Base-by-base conservation (phyloP, 768 basidiomycete species). In the Postia placenta region DNA sequence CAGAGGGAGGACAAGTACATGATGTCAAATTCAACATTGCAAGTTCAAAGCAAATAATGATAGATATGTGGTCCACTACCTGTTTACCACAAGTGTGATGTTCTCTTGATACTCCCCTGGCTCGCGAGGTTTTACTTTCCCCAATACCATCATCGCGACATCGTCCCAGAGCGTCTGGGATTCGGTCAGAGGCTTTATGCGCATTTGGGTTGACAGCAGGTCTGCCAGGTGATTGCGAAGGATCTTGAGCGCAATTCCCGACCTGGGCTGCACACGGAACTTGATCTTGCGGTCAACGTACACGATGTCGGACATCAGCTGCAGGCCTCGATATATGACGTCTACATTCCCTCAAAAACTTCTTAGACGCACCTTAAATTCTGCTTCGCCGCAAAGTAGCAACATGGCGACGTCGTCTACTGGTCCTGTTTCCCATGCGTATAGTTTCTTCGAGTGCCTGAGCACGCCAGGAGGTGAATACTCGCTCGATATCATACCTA, bases 381-480 rank as follows among this genome's bases (percentile, higher is more conserved):
- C 95, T 20, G 77, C 72, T 53, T 97, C 95, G 7, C 95, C 95
- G 51, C 93, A 97, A 0, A 97, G 69, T 15, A 97, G 70, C 23
- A 91, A 60, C 45, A 98, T 64, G 3, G 90, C 80, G 23, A 88
- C 65, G 56, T 95, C 90, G 54, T 96, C 89, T 6, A 89, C 79
- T 4, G 92, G 89, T 5, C 90, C 83, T 0, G 87, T 92, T 66
- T 98, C 95, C 92, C 92, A 96, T 15, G 79, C 88, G 66, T 91
- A 95, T 23, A 94, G 67, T 63, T 82, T 92, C 68, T 92, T 96
- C 5, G 93, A 94, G 61, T 92, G 92, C 91, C 92, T 92, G 46
- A 40, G 51, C 26, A 48, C n/a, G n/a, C n/a, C n/a, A n/a, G n/a
- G n/a, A n/a, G n/a, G n/a, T 51, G 19, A 60, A 12, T 3, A 20